Evolutionary conservation across 768 basidiomycete species (phyloP), one percentile per base, ranked within the genome.

Genomic region (Pilatotrama ljubarskyi): DNA sequence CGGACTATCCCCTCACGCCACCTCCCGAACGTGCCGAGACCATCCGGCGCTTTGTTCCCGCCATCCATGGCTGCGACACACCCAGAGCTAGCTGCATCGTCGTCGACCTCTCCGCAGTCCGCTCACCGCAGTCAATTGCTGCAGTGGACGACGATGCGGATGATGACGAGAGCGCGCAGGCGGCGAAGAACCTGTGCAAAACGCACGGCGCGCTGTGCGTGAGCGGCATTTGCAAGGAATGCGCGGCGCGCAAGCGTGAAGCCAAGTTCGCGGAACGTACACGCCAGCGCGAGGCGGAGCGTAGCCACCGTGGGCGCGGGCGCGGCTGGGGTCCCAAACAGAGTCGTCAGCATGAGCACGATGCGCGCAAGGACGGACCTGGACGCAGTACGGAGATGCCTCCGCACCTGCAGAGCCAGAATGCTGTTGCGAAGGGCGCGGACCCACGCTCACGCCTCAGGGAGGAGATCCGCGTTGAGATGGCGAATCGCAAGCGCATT

Each of bases 41-140:
- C 69, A 0, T 70, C 66, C 22, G 66, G 70, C 55, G 71, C 75
- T 78, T 50, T 18, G 70, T 69, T 8, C 26, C 49, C 3, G 38
- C 36, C 1, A 24, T 62, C 9, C 61, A 62, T 38, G 61, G 61
- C 6, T 48, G 51, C 26, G 47, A 58, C 55, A 22, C 29, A 6
- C 44, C 24, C 1, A 51, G 59, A 26, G 58, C 51, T n/a, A 46
- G 36, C 41, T 26, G 24, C 25, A n/a, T 25, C 38, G 15, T 53
- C 38, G 25, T 40, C 49, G 20, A 5, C 38, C 22, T 1, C 38
- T 41, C 44, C 14, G 10, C 4, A 6, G n/a, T 14, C 20, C 17
- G 43, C 25, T 37, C 29, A 26, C 15, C 35, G 6, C 13, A 5
- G 13, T n/a, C 13, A 40, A 40, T 3, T 14, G 4, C 38, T 14